These are phyloP conservation scores for Sutorius australiensis DNA, from an alignment of 768 basidiomycete species.

Conservation along the genomic window DNA sequence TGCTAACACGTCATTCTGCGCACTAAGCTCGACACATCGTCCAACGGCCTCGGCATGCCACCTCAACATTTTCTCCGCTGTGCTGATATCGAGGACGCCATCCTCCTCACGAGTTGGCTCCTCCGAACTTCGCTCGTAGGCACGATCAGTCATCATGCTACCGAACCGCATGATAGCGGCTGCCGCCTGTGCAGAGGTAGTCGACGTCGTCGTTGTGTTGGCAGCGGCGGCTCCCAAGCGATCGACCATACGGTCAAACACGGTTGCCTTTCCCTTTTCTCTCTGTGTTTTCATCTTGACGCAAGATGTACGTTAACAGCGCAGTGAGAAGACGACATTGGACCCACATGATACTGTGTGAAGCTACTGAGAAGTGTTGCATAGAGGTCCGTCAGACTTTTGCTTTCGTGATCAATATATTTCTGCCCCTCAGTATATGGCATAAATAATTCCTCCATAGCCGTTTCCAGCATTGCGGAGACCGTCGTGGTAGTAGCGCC, in stretches of 20 bases:
- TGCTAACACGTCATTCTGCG: conserved; percentile 78
- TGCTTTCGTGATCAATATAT: conserved; percentile 90
- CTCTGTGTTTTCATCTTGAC: conserved; percentile 56
- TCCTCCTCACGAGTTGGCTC: conserved; percentile 79
- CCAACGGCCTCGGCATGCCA: conserved; percentile 99
- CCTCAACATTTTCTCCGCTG: conserved; percentile 87
- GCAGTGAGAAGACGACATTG: background rate
- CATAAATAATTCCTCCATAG: conserved; percentile 94
- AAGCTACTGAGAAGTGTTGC: conserved; percentile 67
- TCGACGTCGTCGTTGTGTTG: conserved; percentile 55
- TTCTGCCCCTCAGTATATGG: conserved; percentile 89
- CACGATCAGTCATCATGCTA: conserved; percentile 59
- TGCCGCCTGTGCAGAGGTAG: conserved; percentile 80
- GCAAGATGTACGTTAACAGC: conserved; percentile 5
- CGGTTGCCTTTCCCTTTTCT: conserved; percentile 58
- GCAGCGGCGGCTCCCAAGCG: conserved; percentile 72
- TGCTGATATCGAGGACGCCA: conserved; percentile 68
- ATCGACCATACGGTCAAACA: conserved; percentile 91
- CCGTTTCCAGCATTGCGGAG: conserved; percentile 86
- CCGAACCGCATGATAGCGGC: conserved; percentile 88
- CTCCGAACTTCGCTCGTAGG: conserved; percentile 52
- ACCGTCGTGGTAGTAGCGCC: conserved; percentile 47
- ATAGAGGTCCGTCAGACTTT: conserved; percentile 77
- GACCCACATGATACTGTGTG: conserved; percentile 80
- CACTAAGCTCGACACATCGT: conserved; percentile 85